Evolutionary conservation across 2,329 filamentous ascomycete species (phyloP).

Genomic region (Fusarium robinianum): DNA sequence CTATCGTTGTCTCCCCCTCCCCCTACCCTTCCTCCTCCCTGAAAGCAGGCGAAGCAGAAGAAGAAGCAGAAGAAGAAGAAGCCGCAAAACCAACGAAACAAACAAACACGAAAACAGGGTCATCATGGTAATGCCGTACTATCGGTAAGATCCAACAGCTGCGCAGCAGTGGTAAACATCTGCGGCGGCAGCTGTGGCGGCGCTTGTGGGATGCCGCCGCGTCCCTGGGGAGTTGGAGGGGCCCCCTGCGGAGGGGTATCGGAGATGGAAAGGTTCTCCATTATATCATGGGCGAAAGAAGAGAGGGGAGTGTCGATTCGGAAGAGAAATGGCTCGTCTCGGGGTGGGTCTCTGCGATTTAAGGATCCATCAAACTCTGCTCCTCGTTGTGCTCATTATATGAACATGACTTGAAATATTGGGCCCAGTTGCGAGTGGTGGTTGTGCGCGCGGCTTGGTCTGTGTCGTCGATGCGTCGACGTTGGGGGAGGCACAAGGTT

Average conservation of each 20-base stretch:
- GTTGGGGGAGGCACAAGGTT: constrained; percentile 28
- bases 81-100: constrained; percentile 5
- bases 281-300: constrained; percentile 45
- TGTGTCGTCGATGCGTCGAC: constrained; percentile 33
- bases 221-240: constrained; percentile 38
- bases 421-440: constrained; percentile 15
- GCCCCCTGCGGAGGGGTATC: constrained; percentile 52
- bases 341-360: too few relatives aligned
- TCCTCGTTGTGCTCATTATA: constrained; percentile 27
- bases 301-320: constrained; percentile 8
- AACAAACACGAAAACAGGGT: constrained; percentile 11
- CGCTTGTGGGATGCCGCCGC: constrained; percentile 48
- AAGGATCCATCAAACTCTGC: constrained; percentile 29
- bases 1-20: constrained; percentile 5
- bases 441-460: constrained; percentile 21
- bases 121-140: constrained; percentile 64
- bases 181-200: constrained; percentile 78
- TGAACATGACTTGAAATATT: constrained; percentile 33
- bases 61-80: too few relatives aligned
- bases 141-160: constrained; percentile 93
- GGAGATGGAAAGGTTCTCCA: constrained; percentile 60
- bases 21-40: too few relatives aligned
- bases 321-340: constrained; percentile 9
- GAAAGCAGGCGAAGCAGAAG: too few relatives aligned
- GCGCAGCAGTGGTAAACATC: constrained; percentile 98